A percentile compares a stretch with the other conserved stretches of the same genome.
These are phyloP conservation scores for Kurtzmaniella quercitrusa DNA, from an alignment of 1,139 yeast species.

Conservation along the genomic window DNA sequence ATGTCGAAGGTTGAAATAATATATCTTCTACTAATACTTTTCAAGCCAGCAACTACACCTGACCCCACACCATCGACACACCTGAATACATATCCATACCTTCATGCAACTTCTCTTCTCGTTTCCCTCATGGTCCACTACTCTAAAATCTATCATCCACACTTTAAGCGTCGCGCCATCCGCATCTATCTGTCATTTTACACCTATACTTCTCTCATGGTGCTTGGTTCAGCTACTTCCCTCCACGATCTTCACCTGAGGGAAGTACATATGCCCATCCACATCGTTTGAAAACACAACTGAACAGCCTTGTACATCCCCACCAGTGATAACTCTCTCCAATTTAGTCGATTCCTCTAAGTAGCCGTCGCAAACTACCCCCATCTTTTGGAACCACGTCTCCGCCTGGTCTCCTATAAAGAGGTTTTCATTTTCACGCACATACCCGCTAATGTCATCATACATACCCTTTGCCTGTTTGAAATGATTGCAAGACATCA, in stretches of 20 bases:
- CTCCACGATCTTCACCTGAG: background rate
- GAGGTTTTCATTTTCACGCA: slow-evolving; percentile 4
- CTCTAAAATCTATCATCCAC: too few relatives aligned
- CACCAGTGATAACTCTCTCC: background rate
- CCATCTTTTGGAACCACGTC: slow-evolving; percentile 17
- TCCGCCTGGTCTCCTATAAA: slow-evolving; percentile 11
- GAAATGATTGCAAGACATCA: slow-evolving; percentile 14
- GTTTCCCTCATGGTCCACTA: too few relatives aligned
- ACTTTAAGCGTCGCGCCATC: too few relatives aligned
- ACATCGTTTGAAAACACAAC: background rate
- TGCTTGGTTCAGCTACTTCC: too few relatives aligned
- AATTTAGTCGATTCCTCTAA: slow-evolving; percentile 11
- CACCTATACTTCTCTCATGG: too few relatives aligned
- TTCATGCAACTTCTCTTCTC: too few relatives aligned
- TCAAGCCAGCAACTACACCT: too few relatives aligned
- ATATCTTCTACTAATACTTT: too few relatives aligned
- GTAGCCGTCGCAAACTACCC: background rate
- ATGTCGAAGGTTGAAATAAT: too few relatives aligned
- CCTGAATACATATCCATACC: too few relatives aligned
- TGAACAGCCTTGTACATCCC: background rate
- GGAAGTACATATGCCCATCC: background rate
- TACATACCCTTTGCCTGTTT: slow-evolving; percentile 11
- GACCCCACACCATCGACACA: too few relatives aligned
- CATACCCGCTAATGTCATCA: slow-evolving; percentile 1
- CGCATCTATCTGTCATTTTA: too few relatives aligned